Evolutionary conservation across 352 stramenopile genomes (phyloP).

Genomic region (Pythium periplocum): DNA sequence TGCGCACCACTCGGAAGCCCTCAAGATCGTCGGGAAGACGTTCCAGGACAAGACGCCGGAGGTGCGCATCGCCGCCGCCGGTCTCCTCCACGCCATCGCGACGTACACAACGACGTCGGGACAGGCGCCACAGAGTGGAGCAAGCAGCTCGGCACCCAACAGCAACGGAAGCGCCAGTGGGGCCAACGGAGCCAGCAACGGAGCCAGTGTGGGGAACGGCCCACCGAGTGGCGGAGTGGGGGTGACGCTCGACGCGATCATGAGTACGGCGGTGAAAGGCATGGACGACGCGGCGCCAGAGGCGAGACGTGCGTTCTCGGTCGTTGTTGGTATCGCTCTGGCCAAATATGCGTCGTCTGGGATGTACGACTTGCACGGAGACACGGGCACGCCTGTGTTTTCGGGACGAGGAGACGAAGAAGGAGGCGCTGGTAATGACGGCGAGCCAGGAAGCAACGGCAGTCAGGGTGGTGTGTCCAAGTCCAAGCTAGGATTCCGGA

Average conservation of each 20-base stretch:
- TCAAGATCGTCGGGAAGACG: conserved; percentile 67
- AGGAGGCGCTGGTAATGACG: not conserved
- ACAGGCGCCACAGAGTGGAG: conserved; percentile 1
- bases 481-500: conserved; percentile 67
- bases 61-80: conserved; percentile 54
- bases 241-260: conserved; percentile 56
- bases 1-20: conserved; percentile 49
- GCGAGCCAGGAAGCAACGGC: not conserved
- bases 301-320: conserved; percentile 48
- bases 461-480: conserved; percentile 18
- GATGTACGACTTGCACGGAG: conserved; percentile 36
- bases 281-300: conserved; percentile 73
- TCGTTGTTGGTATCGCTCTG: conserved; percentile 71
- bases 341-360: conserved; percentile 61
- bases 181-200: conserved; percentile 14
- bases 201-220: conserved; percentile 3
- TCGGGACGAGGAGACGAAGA: not conserved
- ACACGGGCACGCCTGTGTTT: not conserved
- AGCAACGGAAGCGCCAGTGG: conserved; percentile 11
- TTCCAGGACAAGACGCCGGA: conserved; percentile 77
- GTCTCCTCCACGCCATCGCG: conserved; percentile 58
- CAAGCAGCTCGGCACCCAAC: conserved; percentile 6
- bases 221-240: not conserved
- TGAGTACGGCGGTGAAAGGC: conserved; percentile 63
- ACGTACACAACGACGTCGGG: conserved; percentile 34